Evolutionary conservation across 768 basidiomycete species (phyloP).

Genomic region (Leucosporidium creatinivorum): DNA sequence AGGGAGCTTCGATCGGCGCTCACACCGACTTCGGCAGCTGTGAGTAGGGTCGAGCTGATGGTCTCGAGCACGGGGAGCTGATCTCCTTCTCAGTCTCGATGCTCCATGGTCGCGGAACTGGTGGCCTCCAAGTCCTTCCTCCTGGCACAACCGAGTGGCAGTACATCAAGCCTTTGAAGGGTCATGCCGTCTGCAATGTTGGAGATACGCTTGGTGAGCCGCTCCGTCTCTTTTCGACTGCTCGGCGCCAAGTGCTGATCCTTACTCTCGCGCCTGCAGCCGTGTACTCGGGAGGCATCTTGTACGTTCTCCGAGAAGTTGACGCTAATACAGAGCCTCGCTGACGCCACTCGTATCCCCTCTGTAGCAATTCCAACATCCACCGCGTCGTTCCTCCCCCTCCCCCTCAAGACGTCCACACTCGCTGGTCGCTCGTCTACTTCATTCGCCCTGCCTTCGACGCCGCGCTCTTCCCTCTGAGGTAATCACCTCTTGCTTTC

Average conservation of each 20-base stretch:
- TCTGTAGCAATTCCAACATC: conserved; percentile 8
- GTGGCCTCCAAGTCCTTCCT: conserved; percentile 31
- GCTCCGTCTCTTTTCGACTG: neutral
- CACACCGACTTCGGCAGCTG: conserved; percentile 56
- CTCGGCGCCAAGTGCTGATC: neutral
- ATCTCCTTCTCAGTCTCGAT: conserved; percentile 17
- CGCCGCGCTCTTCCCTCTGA: conserved; percentile 8
- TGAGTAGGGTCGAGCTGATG: conserved; percentile 1
- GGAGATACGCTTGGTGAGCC: conserved; percentile 20
- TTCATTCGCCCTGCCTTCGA: conserved; percentile 29
- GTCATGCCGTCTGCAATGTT: conserved; percentile 34
- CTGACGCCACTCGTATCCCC: no score
- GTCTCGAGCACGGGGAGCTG: no score
- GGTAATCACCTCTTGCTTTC: neutral
- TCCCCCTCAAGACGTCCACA: conserved; percentile 2
- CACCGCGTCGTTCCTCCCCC: conserved; percentile 33
- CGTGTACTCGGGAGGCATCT: conserved; percentile 30
- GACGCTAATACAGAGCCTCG: no score
- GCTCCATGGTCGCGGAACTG: conserved; percentile 29
- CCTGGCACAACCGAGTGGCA: conserved; percentile 25
- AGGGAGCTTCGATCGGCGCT: conserved; percentile 43
- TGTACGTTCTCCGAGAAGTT: no score
- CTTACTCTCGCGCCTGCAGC: neutral
- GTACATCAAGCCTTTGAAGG: conserved; percentile 18
- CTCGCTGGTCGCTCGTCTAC: conserved; percentile 27